Conservation (phyloP, 2,329 filamentous ascomycete species). For the Stagonosporopsis chrysanthemi region DNA sequence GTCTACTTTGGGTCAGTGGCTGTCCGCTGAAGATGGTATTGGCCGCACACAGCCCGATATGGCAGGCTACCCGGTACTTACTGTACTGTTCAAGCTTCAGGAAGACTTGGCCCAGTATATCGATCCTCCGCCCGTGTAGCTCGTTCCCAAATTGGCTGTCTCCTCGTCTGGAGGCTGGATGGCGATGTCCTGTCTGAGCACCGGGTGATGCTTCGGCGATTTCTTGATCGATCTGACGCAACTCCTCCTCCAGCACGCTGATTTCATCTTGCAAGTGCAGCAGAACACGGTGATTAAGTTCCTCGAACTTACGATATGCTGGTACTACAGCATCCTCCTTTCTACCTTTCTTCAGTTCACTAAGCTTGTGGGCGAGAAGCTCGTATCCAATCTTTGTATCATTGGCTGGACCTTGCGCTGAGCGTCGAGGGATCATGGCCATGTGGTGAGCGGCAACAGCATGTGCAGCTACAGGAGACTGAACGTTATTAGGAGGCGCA, state of each 20-base stretch:
- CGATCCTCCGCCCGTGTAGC: slow-evolving; percentile 66
- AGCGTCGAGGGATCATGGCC: slow-evolving; percentile 38
- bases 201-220: slow-evolving; percentile 54
- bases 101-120: slow-evolving; percentile 68
- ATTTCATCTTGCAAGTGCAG: slow-evolving; percentile 88
- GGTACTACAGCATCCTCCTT: slow-evolving; percentile 54
- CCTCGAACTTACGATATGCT: slow-evolving; percentile 83
- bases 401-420: slow-evolving; percentile 33
- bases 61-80: slow-evolving; percentile 43
- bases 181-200: slow-evolving; percentile 36
- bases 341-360: slow-evolving; percentile 35
- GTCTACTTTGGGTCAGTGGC: slow-evolving; percentile 27
- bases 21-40: background rate
- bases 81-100: slow-evolving; percentile 74
- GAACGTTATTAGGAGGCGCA: slow-evolving; percentile 33
- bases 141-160: slow-evolving; percentile 64
- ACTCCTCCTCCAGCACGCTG: slow-evolving; percentile 78
- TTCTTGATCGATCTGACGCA: slow-evolving; percentile 72
- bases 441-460: slow-evolving; percentile 30
- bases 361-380: slow-evolving; percentile 47
- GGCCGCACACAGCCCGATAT: slow-evolving; percentile 6
- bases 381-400: slow-evolving; percentile 49
- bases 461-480: slow-evolving; percentile 31
- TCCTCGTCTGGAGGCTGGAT: slow-evolving; percentile 66
- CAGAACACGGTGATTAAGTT: slow-evolving; percentile 81